Conservation (phyloP, 495 filamentous ascomycete species). For the Aspergillus sparsus region DNA sequence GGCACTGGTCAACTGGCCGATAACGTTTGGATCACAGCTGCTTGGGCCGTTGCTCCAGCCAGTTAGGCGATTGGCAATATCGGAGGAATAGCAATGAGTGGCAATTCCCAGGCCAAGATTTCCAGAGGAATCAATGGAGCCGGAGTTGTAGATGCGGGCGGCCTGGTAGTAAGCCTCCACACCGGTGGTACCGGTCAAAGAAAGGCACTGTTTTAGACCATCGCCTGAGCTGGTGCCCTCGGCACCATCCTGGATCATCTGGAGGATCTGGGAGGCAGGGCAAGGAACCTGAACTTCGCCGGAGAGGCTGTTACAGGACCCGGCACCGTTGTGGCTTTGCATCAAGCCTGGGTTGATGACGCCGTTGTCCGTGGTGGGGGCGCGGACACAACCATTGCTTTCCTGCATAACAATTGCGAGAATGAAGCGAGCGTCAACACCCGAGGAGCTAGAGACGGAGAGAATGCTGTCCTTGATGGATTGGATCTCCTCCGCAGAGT, state of each 20-base stretch:
- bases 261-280: slow-evolving; percentile 40
- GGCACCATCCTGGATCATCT: slow-evolving; percentile 49
- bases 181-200: slow-evolving; percentile 29
- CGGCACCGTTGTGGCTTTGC: slow-evolving; percentile 53
- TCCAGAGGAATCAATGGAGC: slow-evolving; percentile 43
- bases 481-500: slow-evolving; percentile 43
- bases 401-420: slow-evolving; percentile 61
- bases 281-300: slow-evolving; percentile 44
- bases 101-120: slow-evolving; percentile 53
- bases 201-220: slow-evolving; percentile 44
- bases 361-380: slow-evolving; percentile 46
- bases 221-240: slow-evolving; percentile 29
- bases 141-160: slow-evolving; percentile 60
- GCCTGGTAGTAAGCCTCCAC: slow-evolving; percentile 49
- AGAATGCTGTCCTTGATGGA: slow-evolving; percentile 43
- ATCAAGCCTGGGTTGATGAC: slow-evolving; percentile 58
- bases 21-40: slow-evolving; percentile 18
- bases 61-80: slow-evolving; percentile 37
- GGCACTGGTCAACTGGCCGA: slow-evolving; percentile 3
- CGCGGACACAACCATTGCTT: slow-evolving; percentile 58
- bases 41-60: slow-evolving; percentile 46
- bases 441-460: slow-evolving; percentile 36
- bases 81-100: slow-evolving; percentile 58
- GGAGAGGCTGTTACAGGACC: slow-evolving; percentile 43
- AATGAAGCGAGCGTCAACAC: slow-evolving; percentile 58